phyloP scores from a whole-genome alignment of 2,329 filamentous ascomycete genomes.

The Claviceps spartinae region DNA sequence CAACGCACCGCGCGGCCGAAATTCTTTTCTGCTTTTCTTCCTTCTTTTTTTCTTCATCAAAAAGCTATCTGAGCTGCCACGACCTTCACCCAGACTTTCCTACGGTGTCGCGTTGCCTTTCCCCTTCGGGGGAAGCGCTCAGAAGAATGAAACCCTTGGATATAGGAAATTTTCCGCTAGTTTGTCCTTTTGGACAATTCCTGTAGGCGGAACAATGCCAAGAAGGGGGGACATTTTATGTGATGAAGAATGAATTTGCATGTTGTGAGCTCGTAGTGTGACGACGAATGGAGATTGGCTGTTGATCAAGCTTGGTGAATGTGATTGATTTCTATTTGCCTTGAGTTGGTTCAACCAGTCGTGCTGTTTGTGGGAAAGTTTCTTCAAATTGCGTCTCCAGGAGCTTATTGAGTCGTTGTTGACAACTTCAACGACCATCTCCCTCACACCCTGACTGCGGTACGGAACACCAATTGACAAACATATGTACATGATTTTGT shows the following conservation, averaged over 20 bases:
- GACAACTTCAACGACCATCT: too few relatives aligned
- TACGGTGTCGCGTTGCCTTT: constrained; percentile 52
- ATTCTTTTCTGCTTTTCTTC: constrained; percentile 23
- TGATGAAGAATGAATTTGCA: background rate
- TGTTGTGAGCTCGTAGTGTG: background rate
- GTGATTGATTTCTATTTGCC: too few relatives aligned
- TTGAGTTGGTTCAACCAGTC: too few relatives aligned
- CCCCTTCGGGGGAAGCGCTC: constrained; percentile 34
- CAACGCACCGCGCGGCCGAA: constrained; percentile 10
- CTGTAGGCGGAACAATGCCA: constrained; percentile 43
- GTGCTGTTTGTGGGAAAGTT: too few relatives aligned
- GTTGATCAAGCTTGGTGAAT: too few relatives aligned
- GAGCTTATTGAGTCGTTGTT: too few relatives aligned
- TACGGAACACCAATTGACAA: too few relatives aligned
- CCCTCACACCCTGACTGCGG: too few relatives aligned
- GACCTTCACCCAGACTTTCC: constrained; percentile 42
- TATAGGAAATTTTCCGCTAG: constrained; percentile 48
- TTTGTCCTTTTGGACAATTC: constrained; percentile 15
- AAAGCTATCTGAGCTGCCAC: constrained; percentile 51
- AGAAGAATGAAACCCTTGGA: constrained; percentile 46
- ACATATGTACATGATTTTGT: too few relatives aligned
- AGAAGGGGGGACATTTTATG: constrained; percentile 40
- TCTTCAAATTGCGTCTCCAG: too few relatives aligned
- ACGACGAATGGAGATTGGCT: background rate
- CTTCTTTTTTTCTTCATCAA: constrained; percentile 41